A percentile compares a stretch with the other conserved stretches of the same genome.
phyloP scores from a whole-genome alignment of 2,329 filamentous ascomycete genomes.

The Coniochaeta pulveracea region DNA sequence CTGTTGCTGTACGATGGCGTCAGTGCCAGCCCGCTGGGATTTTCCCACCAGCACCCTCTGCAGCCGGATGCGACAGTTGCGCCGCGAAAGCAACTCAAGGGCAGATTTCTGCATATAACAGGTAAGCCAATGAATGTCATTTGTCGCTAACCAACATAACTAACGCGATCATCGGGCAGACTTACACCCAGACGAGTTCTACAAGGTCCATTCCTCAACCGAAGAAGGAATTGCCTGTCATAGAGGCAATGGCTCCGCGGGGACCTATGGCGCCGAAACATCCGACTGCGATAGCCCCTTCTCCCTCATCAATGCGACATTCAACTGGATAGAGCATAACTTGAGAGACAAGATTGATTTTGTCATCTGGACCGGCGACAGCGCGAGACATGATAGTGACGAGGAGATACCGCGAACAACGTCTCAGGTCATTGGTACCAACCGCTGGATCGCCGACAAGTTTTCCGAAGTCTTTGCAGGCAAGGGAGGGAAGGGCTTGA shows the following conservation, averaged over 20 bases:
- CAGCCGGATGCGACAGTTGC: conserved; percentile 9
- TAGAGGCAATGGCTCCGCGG: conserved; percentile 62
- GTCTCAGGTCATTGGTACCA: conserved; percentile 66
- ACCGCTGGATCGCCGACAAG: conserved; percentile 63
- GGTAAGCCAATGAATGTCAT: conserved; percentile 49
- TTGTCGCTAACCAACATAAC: neutral
- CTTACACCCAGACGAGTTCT: conserved; percentile 83
- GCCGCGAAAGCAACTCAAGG: conserved; percentile 45
- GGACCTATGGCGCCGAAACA: conserved; percentile 73
- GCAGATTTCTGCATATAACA: conserved; percentile 80
- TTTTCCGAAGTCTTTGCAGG: conserved; percentile 64
- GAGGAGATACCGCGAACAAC: conserved; percentile 65
- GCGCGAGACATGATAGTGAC: conserved; percentile 80
- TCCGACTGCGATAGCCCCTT: conserved; percentile 82
- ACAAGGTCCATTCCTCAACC: conserved; percentile 67
- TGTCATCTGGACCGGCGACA: conserved; percentile 87
- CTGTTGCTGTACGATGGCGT: conserved; percentile 20
- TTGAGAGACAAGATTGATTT: conserved; percentile 75
- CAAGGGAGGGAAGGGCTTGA: conserved; percentile 42
- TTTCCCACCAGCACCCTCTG: conserved; percentile 10
- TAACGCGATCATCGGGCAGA: conserved; percentile 39
- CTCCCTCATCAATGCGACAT: conserved; percentile 74
- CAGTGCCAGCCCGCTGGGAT: conserved; percentile 15
- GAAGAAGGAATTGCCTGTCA: conserved; percentile 65
- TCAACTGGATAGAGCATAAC: conserved; percentile 75